Evolutionary conservation across 176 grass and related monocot genomes (phyloP), one percentile per base, ranked within the genome.

Genomic region (Bonia amplexicaulis): DNA sequence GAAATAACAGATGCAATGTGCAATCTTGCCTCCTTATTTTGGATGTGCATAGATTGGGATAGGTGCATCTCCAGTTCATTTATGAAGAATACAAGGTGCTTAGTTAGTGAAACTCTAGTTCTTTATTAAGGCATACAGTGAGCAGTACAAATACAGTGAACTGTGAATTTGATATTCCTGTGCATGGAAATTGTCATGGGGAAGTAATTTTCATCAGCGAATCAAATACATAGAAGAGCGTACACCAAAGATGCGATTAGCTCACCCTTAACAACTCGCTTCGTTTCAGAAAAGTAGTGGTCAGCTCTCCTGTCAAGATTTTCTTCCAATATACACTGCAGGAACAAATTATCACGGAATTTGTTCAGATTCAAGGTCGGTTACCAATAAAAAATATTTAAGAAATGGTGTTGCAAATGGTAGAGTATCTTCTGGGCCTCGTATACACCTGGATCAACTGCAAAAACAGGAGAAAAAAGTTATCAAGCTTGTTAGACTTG

Each of bases 231-330:
- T 15, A 74, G 2, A 86, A 83, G 39, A 29, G 59, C 14, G 26
- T 64, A 31, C 12, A 52, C 7, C 6, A 44, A 62, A 29, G 2
- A 67, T 69, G 60, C 60, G 44, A 49, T 67, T 67, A 79, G 59
- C 84, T 90, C 42, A 95, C 96, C 96, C 92, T 94, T 90, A 71
- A 45, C 85, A 84, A 99, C 91, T 41, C 86, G 83, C 41, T 90
- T 87, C 78, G 73, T 91, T 90, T 99, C 96, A 81, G 90, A 99
- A 52, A 90, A 98, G 81, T 96, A 99, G 69, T 99, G 96, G 70
- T 92, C 88, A 79, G 90, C 93, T 85, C 96, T 94, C 86, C 84
- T 96, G 71, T 81, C 88, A 83, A 96, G 74, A 40, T 99, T 91
- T 78, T 76, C 88, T 26, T 89, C 82, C 72, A 99, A 91, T 83